These are phyloP conservation scores for Stramenopiles sp. DNA, from an alignment of 352 stramenopile species.

Conservation along the genomic window DNA sequence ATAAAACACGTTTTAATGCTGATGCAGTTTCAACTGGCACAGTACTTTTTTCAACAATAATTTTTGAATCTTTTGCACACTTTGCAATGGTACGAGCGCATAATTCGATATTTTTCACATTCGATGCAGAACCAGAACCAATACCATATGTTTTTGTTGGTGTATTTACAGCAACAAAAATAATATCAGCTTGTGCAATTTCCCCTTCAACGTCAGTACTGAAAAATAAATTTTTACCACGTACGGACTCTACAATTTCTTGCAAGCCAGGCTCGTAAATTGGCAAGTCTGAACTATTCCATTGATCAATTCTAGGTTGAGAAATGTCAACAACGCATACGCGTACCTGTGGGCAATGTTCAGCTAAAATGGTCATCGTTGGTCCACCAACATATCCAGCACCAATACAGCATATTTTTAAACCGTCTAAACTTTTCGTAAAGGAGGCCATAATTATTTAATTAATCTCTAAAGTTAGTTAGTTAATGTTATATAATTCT, in stretches of 20 bases:
- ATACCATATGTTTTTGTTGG: slow-evolving; percentile 92
- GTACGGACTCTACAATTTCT: slow-evolving; percentile 72
- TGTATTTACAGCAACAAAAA: slow-evolving; percentile 98
- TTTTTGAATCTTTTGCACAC: slow-evolving; percentile 76
- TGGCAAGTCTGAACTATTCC: slow-evolving; percentile 82
- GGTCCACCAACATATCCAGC: slow-evolving; percentile 95
- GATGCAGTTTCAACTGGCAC: slow-evolving; percentile 95
- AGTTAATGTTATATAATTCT: no score
- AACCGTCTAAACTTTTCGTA: slow-evolving; percentile 15
- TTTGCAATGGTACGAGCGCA: slow-evolving; percentile 92
- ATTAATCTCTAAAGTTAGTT: neutral
- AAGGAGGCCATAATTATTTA: neutral
- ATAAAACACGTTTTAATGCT: slow-evolving; percentile 81
- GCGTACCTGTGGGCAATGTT: slow-evolving; percentile 68
- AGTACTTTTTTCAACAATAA: slow-evolving; percentile 97
- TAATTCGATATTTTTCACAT: slow-evolving; percentile 97
- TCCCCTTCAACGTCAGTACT: slow-evolving; percentile 85
- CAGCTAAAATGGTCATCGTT: slow-evolving; percentile 98
- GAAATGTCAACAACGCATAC: slow-evolving; percentile 92
- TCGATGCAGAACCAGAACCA: slow-evolving; percentile 82
- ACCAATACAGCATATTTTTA: slow-evolving; percentile 84
- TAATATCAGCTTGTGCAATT: slow-evolving; percentile 88
- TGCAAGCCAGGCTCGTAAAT: slow-evolving; percentile 97
- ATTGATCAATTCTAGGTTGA: slow-evolving; percentile 85
- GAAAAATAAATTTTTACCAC: slow-evolving; percentile 95